Evolutionary conservation across 345 rosid species (phyloP).

Genomic region (Tarenaya hassleriana): DNA sequence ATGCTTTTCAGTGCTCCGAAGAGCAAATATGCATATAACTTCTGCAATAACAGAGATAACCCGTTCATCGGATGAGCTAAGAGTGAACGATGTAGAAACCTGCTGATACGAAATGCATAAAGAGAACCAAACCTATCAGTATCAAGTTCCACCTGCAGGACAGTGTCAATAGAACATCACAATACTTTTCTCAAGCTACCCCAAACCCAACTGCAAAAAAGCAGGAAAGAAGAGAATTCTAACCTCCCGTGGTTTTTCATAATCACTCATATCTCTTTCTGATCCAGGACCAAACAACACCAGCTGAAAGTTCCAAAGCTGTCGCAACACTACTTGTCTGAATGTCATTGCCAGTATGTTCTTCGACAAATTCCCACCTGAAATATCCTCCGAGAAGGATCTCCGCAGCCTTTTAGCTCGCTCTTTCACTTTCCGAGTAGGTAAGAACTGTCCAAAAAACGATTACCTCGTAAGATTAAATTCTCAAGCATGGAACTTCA

Average conservation of each 20-base stretch:
- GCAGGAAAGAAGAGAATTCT: slow-evolving; percentile 16
- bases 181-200: slow-evolving; percentile 10
- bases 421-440: slow-evolving; percentile 67
- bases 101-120: slow-evolving; percentile 58
- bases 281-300: slow-evolving; percentile 62
- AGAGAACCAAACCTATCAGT: slow-evolving; percentile 59
- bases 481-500: neutral
- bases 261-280: slow-evolving; percentile 59
- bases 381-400: slow-evolving; percentile 41
- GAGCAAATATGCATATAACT: slow-evolving; percentile 54
- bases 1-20: slow-evolving; percentile 52
- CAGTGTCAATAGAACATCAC: slow-evolving; percentile 35
- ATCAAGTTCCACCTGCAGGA: slow-evolving; percentile 39
- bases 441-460: slow-evolving; percentile 55
- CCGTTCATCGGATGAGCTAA: slow-evolving; percentile 56
- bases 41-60: slow-evolving; percentile 69
- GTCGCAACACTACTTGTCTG: slow-evolving; percentile 73
- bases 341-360: slow-evolving; percentile 88
- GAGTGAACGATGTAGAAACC: slow-evolving; percentile 54
- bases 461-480: slow-evolving; percentile 7
- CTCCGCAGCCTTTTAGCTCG: slow-evolving; percentile 49
- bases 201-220: neutral
- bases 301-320: slow-evolving; percentile 72
- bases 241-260: slow-evolving; percentile 76
- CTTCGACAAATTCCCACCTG: slow-evolving; percentile 33